These are phyloP conservation scores for Gyrodon lividus DNA, from an alignment of 768 basidiomycete species.

Conservation along the genomic window DNA sequence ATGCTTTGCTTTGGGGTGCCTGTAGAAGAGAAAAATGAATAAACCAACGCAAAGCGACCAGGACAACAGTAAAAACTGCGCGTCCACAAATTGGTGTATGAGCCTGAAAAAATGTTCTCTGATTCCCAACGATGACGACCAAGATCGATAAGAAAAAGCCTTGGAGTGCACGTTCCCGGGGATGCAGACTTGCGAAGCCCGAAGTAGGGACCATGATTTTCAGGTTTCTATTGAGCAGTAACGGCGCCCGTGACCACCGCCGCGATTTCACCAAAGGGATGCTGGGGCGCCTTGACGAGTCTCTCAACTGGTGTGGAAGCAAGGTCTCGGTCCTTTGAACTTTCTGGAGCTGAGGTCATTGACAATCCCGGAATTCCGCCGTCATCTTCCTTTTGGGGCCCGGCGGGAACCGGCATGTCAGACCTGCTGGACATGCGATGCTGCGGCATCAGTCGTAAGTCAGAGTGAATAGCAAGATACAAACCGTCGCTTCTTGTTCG, in stretches of 20 bases:
- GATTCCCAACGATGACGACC: slow-evolving; percentile 3
- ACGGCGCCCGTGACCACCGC: slow-evolving; percentile 49
- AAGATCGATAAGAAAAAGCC: neutral
- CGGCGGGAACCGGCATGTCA: slow-evolving; percentile 24
- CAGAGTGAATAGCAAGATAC: slow-evolving; percentile 33
- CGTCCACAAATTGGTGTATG: slow-evolving; percentile 4
- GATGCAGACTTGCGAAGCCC: slow-evolving; percentile 4
- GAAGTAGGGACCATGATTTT: neutral
- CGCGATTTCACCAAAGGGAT: slow-evolving; percentile 61
- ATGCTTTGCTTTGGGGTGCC: slow-evolving; percentile 23
- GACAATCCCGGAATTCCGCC: slow-evolving; percentile 35
- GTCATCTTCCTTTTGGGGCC: slow-evolving; percentile 40
- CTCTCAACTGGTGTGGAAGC: slow-evolving; percentile 39
- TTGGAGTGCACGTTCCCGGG: slow-evolving; percentile 3
- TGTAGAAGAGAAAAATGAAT: slow-evolving; percentile 33
- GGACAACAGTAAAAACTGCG: slow-evolving; percentile 15
- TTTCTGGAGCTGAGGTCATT: slow-evolving; percentile 29
- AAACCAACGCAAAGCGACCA: slow-evolving; percentile 24
- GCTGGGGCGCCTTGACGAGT: slow-evolving; percentile 57
- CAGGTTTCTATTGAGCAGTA: slow-evolving; percentile 27
- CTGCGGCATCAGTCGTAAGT: slow-evolving; percentile 29
- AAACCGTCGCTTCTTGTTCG: slow-evolving; percentile 83
- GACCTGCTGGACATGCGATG: slow-evolving; percentile 42
- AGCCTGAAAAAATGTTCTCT: slow-evolving; percentile 3
- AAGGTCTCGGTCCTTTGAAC: slow-evolving; percentile 39